A percentile compares a stretch with the other conserved stretches of the same genome.
phyloP scores from a whole-genome alignment of 805 yeast genomes.

The Cyberlindnera galapagoensis region DNA sequence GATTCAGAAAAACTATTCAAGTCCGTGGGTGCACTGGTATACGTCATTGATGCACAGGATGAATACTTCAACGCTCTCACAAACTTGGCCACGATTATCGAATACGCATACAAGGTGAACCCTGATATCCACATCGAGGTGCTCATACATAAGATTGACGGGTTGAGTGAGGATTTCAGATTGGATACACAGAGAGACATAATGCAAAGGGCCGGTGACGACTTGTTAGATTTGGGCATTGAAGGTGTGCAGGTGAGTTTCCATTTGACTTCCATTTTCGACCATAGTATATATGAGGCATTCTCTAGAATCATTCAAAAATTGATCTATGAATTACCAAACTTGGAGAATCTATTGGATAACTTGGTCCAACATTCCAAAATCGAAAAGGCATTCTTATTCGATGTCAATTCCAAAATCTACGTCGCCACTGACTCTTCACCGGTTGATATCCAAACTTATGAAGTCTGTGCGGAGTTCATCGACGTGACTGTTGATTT shows the following conservation, averaged over 20 bases:
- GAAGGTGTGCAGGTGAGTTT: slow-evolving; percentile 90
- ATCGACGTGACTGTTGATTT: slow-evolving; percentile 91
- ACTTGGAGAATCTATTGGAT: slow-evolving; percentile 82
- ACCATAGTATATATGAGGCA: slow-evolving; percentile 93
- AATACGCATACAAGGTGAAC: slow-evolving; percentile 77
- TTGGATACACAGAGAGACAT: slow-evolving; percentile 94
- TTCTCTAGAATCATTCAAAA: slow-evolving; percentile 91
- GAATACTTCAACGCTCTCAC: slow-evolving; percentile 90
- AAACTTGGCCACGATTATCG: slow-evolving; percentile 80
- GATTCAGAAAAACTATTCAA: slow-evolving; percentile 74
- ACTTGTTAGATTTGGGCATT: slow-evolving; percentile 77
- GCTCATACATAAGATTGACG: slow-evolving; percentile 92
- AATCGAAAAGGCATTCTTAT: slow-evolving; percentile 87
- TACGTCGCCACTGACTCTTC: slow-evolving; percentile 95
- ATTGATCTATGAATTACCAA: slow-evolving; percentile 80
- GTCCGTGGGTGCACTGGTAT: slow-evolving; percentile 84
- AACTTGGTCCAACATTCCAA: slow-evolving; percentile 82
- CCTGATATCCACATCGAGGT: slow-evolving; percentile 88
- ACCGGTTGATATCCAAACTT: slow-evolving; percentile 92
- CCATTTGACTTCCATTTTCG: slow-evolving; percentile 89
- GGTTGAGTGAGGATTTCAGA: slow-evolving; percentile 87
- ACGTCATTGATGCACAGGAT: slow-evolving; percentile 93
- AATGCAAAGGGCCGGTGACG: slow-evolving; percentile 93
- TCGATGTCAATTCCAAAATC: slow-evolving; percentile 87
- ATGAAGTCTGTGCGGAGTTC: slow-evolving; percentile 95